A percentile compares a stretch with the other conserved stretches of the same genome.
Conservation (phyloP, 257 asterid genomes). For the Ilex aquifolium region DNA sequence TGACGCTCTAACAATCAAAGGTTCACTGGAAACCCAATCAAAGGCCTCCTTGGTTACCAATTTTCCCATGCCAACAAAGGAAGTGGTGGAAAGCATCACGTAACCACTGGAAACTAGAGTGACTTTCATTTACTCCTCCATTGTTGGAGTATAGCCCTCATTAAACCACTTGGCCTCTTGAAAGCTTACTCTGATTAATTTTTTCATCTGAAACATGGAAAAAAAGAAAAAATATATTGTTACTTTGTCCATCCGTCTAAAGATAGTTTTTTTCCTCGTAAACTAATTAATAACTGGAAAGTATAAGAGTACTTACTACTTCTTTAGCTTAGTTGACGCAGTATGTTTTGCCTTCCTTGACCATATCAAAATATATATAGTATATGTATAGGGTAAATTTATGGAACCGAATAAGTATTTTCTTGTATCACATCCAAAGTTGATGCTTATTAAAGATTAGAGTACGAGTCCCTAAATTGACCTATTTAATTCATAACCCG, state of each 20-base stretch:
- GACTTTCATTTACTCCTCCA: slow-evolving; percentile 28
- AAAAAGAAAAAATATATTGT: too few species aligned
- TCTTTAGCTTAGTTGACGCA: slow-evolving; percentile 6
- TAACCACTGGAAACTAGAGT: slow-evolving; percentile 6
- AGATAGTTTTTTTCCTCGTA: too few species aligned
- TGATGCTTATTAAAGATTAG: too few species aligned
- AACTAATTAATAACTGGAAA: neutral
- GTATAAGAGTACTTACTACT: slow-evolving; percentile 6
- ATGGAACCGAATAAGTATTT: too few species aligned
- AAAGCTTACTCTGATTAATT: slow-evolving; percentile 13
- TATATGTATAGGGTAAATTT: too few species aligned
- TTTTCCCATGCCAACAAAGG: slow-evolving; percentile 22
- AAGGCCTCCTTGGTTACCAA: slow-evolving; percentile 9
- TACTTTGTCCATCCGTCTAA: too few species aligned
- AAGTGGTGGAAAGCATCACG: slow-evolving; percentile 4
- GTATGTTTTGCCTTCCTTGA: neutral
- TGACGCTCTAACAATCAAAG: slow-evolving; percentile 17
- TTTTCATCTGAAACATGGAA: slow-evolving; percentile 17
- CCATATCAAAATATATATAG: neutral
- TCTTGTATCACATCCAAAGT: too few species aligned
- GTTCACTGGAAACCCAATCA: slow-evolving; percentile 25
- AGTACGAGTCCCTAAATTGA: too few species aligned
- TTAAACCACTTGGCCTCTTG: neutral
- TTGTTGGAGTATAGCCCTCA: slow-evolving; percentile 9
- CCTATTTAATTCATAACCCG: too few species aligned